Percentiles rank a stretch among this genome's conserved stretches.
These are phyloP conservation scores for Ophiostoma tasmaniense DNA, from an alignment of 2,329 filamentous ascomycete species.

Conservation along the genomic window DNA sequence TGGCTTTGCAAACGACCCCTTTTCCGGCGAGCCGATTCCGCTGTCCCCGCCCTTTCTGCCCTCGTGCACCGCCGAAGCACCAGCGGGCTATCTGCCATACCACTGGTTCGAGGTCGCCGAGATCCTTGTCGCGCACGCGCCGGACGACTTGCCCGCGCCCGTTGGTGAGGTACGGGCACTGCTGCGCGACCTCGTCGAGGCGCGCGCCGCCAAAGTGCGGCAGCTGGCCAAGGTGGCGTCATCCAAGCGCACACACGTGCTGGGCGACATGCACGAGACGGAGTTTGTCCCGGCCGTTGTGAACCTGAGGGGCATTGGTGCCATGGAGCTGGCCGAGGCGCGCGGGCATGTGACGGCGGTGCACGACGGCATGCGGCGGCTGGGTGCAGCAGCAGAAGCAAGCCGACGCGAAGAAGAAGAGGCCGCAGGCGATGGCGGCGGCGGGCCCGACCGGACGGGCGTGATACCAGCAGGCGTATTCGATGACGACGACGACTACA, in stretches of 20 bases:
- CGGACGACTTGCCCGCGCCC: constrained; percentile 65
- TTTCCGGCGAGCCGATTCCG: constrained; percentile 21
- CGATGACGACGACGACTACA: constrained; percentile 50
- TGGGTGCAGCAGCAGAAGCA: constrained; percentile 73
- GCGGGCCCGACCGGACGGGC: constrained; percentile 35
- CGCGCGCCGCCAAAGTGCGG: constrained; percentile 81
- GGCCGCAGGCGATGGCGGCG: constrained; percentile 47
- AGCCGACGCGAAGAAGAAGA: constrained; percentile 63
- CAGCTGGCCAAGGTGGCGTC: constrained; percentile 38
- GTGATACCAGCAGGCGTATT: constrained; percentile 46
- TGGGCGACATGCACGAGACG: constrained; percentile 23
- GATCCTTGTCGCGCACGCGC: constrained; percentile 74
- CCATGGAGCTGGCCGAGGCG: constrained; percentile 86
- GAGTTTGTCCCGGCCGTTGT: constrained; percentile 38
- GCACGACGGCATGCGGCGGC: constrained; percentile 76
- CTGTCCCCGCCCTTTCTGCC: constrained; percentile 70
- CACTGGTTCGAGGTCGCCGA: constrained; percentile 93
- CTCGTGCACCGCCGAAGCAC: constrained; percentile 61
- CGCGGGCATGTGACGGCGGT: constrained; percentile 77
- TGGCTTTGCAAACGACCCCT: constrained; percentile 6
- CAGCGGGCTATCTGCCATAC: constrained; percentile 69
- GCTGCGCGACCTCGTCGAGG: constrained; percentile 75
- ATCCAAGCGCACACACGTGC: constrained; percentile 21
- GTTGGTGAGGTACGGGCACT: constrained; percentile 66
- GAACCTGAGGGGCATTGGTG: constrained; percentile 65